Percentiles rank a stretch among this genome's conserved stretches.
phyloP scores from a whole-genome alignment of 73 alveolate species.

The Paramecium primaurelia region DNA sequence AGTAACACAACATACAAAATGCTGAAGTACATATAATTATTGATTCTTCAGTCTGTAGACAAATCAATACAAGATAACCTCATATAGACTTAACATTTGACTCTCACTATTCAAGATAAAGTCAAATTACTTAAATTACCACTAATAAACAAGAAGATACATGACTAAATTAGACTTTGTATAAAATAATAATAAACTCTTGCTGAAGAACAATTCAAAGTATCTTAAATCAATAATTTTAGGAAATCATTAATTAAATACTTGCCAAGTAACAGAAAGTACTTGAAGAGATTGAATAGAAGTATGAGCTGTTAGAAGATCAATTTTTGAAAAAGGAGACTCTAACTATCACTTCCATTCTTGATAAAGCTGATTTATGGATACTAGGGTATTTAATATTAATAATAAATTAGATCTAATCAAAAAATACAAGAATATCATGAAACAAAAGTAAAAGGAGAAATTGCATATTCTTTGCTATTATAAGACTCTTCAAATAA shows the following conservation, averaged over 20 bases:
- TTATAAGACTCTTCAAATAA: neutral
- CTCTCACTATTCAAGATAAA: neutral
- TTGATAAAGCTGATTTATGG: constrained; percentile 33
- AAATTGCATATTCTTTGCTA: neutral
- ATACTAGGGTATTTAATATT: neutral
- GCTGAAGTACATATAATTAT: neutral
- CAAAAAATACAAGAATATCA: neutral
- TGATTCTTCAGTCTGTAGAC: neutral
- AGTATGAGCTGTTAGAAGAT: neutral
- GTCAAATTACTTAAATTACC: neutral
- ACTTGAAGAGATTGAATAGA: neutral
- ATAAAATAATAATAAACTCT: neutral
- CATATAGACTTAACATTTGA: neutral
- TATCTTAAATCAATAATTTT: neutral
- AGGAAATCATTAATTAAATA: neutral
- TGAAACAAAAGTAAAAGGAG: neutral
- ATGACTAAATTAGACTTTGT: neutral
- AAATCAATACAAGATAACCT: neutral
- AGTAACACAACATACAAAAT: constrained; percentile 69
- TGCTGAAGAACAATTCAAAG: constrained; percentile 23
- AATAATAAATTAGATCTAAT: neutral
- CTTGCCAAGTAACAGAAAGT: neutral
- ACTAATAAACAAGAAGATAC: neutral
- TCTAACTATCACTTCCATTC: neutral
- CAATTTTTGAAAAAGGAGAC: neutral